These are phyloP conservation scores for Globisporangium perplexum DNA, from an alignment of 352 stramenopile species.

Conservation along the genomic window DNA sequence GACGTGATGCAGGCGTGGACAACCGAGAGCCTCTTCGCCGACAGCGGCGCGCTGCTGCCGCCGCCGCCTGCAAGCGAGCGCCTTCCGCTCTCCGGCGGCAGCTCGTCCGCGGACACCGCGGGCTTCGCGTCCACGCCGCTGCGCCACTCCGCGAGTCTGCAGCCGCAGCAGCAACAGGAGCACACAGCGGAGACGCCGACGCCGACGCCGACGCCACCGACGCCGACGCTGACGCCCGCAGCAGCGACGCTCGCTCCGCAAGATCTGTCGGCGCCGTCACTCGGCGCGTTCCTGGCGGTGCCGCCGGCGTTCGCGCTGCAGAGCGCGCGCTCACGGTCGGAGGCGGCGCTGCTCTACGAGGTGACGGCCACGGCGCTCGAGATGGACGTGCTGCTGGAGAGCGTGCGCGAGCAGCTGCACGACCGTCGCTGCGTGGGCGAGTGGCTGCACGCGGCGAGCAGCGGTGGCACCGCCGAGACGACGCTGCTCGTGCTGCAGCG, in stretches of 20 bases:
- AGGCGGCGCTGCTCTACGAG: constrained; percentile 24
- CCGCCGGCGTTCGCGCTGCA: constrained; percentile 16
- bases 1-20: not conserved
- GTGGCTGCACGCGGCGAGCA: not conserved
- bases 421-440: constrained; percentile 19
- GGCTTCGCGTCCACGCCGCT: not conserved
- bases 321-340: constrained; percentile 13
- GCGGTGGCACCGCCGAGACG: constrained; percentile 5
- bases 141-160: not conserved
- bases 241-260: not conserved
- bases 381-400: constrained; percentile 27
- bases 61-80: not conserved
- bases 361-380: constrained; percentile 21
- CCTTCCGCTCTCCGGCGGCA: not conserved
- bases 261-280: constrained; percentile 2
- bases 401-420: constrained; percentile 26
- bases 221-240: not conserved
- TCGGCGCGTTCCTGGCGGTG: constrained; percentile 17
- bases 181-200: not conserved
- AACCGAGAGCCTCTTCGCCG: constrained; percentile 8
- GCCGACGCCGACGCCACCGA: not conserved
- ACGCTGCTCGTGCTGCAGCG: constrained; percentile 25
- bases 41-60: not conserved
- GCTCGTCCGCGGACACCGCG: too few species aligned
- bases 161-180: not conserved